Conservation (phyloP, 805 yeast genomes). For the Monosporozyma aerobia region DNA sequence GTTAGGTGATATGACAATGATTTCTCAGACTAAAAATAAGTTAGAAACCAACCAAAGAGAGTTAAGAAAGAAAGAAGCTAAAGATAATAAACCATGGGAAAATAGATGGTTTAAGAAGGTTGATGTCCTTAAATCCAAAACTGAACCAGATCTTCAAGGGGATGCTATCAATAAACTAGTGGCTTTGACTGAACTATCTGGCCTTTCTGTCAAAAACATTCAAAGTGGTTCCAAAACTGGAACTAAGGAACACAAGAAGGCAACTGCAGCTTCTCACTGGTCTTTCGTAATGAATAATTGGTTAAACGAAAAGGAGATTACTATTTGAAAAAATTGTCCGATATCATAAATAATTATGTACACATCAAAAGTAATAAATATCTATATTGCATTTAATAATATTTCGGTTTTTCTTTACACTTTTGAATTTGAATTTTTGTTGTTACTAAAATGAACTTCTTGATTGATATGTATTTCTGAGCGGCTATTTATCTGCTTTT, state of each 20-base stretch:
- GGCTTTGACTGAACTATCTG: conserved; percentile 35
- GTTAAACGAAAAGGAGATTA: conserved; percentile 51
- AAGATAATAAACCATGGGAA: conserved; percentile 58
- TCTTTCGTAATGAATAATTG: conserved; percentile 49
- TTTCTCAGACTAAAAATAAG: conserved; percentile 63
- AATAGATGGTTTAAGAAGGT: conserved; percentile 69
- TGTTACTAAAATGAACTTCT: too few species aligned
- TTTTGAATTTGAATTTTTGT: too few species aligned
- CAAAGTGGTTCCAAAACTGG: conserved; percentile 56
- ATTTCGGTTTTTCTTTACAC: neutral
- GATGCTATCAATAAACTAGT: neutral
- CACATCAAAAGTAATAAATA: neutral
- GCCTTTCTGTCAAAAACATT: conserved; percentile 52
- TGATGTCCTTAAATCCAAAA: conserved; percentile 29
- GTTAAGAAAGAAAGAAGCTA: conserved; percentile 63
- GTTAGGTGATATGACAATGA: conserved; percentile 62
- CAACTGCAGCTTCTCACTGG: conserved; percentile 53
- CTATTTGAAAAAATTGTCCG: neutral
- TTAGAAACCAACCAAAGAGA: conserved; percentile 84
- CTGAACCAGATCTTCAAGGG: neutral
- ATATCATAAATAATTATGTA: too few species aligned
- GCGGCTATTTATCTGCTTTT: neutral
- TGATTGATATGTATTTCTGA: neutral
- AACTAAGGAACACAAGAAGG: conserved; percentile 42
- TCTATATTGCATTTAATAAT: neutral